These are phyloP conservation scores for Aspergillus floridensis DNA, from an alignment of 2,329 filamentous ascomycete species.

Conservation along the genomic window DNA sequence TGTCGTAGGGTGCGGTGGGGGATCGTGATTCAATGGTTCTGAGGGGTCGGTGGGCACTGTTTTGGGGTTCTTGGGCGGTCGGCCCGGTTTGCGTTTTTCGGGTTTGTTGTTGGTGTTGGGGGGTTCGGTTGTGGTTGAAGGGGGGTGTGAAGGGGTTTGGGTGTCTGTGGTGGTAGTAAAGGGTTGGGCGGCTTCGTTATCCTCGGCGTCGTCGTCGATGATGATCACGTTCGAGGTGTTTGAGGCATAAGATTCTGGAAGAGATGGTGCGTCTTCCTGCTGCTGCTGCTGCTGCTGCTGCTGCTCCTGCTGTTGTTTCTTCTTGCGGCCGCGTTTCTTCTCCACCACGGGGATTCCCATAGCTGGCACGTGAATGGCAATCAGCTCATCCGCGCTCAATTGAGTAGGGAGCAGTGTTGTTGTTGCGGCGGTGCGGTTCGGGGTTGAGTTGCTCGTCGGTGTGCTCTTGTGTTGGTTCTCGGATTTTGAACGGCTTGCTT, in stretches of 20 bases:
- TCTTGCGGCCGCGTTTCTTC: conserved; percentile 31
- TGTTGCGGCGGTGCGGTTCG: conserved; percentile 23
- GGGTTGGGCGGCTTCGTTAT: conserved; percentile 25
- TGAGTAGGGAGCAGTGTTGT: conserved; percentile 27
- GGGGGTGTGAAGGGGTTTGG: neutral
- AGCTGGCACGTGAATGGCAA: neutral
- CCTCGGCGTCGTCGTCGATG: conserved; percentile 23
- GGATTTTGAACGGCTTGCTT: conserved; percentile 24
- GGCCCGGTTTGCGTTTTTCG: conserved; percentile 22
- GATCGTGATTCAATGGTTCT: neutral
- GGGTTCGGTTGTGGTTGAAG: neutral
- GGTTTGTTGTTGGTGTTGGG: conserved; percentile 5
- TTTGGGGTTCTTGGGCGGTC: conserved; percentile 18
- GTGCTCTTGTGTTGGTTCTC: conserved; percentile 11
- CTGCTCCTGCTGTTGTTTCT: conserved; percentile 22
- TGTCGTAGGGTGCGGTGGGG: too few relatives aligned
- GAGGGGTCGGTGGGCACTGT: neutral
- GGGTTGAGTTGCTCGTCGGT: conserved; percentile 1
- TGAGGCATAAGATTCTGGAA: neutral
- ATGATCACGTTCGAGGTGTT: neutral
- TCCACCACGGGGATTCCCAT: conserved; percentile 16
- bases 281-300: neutral
- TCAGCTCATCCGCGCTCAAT: conserved; percentile 15
- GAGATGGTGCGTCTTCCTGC: neutral
- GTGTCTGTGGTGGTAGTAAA: neutral